Evolutionary conservation across 306 rosid species (phyloP).

Genomic region (Elaeagnus macrophylla): DNA sequence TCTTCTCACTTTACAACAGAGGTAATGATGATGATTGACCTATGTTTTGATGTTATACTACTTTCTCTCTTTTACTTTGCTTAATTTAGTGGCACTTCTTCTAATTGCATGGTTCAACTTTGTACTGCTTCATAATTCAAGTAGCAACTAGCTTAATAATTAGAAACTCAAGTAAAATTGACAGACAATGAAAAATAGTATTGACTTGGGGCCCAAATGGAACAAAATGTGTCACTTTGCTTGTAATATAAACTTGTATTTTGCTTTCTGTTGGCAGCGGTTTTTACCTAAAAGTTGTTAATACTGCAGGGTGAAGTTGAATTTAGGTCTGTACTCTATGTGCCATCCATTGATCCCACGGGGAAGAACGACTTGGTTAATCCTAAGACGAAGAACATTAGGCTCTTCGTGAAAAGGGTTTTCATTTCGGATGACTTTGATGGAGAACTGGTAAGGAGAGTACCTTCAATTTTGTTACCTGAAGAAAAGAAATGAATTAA

Average conservation of each 20-base stretch:
- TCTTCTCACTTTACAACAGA: slow-evolving; percentile 93
- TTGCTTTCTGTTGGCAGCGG: slow-evolving; percentile 7
- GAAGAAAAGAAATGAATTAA: neutral
- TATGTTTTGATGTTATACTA: no score
- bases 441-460: slow-evolving; percentile 80
- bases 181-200: neutral
- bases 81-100: no score
- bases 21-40: slow-evolving; percentile 27
- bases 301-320: slow-evolving; percentile 87
- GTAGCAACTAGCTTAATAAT: no score
- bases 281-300: slow-evolving; percentile 16
- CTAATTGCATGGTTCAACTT: no score
- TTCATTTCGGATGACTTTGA: slow-evolving; percentile 97
- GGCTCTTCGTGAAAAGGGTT: slow-evolving; percentile 88
- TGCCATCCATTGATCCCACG: slow-evolving; percentile 65
- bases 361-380: slow-evolving; percentile 77
- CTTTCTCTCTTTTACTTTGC: no score
- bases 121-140: no score
- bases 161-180: neutral
- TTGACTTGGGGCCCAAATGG: neutral
- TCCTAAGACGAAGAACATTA: slow-evolving; percentile 92
- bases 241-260: neutral
- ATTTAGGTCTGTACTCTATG: slow-evolving; percentile 87
- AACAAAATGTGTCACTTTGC: slow-evolving; percentile 5
- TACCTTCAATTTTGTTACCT: neutral